A percentile compares a stretch with the other conserved stretches of the same genome.
phyloP scores from a whole-genome alignment of 2,329 filamentous ascomycete species.

The Emericellopsis atlantica region DNA sequence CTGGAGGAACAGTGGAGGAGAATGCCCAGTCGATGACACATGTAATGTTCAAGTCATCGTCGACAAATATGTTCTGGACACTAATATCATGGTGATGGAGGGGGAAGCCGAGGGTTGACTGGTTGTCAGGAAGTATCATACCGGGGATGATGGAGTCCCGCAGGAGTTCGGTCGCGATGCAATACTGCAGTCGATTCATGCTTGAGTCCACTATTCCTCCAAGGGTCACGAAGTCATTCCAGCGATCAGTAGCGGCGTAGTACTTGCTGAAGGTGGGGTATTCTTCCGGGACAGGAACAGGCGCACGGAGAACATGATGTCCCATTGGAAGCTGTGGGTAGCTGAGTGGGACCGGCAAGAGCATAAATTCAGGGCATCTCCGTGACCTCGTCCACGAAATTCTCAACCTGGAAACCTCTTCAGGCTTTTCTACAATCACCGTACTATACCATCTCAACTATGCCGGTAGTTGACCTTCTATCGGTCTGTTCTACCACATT shows the following conservation, averaged over 20 bases:
- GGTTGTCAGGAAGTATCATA: no score
- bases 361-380: no score
- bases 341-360: no score
- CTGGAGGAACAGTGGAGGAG: conserved; percentile 6
- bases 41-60: conserved; percentile 10
- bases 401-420: no score
- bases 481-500: no score
- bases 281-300: conserved; percentile 10
- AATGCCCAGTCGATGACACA: conserved; percentile 14
- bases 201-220: conserved; percentile 11
- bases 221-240: conserved; percentile 8
- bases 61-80: conserved; percentile 12
- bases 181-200: conserved; percentile 12
- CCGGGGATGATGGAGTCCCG: no score
- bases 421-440: no score
- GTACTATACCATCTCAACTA: no score
- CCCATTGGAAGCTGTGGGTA: no score
- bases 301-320: conserved; percentile 6
- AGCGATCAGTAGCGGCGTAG: conserved; percentile 3
- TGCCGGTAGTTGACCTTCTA: no score
- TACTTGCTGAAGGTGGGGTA: conserved; percentile 9
- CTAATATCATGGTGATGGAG: conserved; percentile 12
- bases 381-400: no score
- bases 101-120: conserved; percentile 3
- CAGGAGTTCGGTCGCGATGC: conserved; percentile 9